Conservation (phyloP, 2,329 filamentous ascomycete genomes). For the Claviceps sp. region DNA sequence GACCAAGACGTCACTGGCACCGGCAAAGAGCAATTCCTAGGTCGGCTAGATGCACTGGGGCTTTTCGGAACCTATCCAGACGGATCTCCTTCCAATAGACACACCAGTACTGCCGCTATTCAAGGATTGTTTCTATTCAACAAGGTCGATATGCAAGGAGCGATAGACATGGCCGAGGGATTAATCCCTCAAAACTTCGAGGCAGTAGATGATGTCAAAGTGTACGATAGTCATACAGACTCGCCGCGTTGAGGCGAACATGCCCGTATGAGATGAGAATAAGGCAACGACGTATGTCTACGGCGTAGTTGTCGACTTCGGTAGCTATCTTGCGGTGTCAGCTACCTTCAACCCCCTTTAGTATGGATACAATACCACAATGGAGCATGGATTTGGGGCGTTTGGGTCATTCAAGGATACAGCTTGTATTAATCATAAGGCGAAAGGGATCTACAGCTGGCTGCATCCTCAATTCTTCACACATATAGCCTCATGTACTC, state of each 20-base stretch:
- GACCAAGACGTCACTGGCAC: constrained; percentile 56
- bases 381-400: background rate
- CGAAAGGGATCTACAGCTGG: background rate
- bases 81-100: constrained; percentile 30
- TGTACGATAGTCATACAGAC: background rate
- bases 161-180: constrained; percentile 64
- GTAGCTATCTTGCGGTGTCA: background rate
- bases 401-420: background rate
- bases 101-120: constrained; percentile 77
- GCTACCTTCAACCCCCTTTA: background rate
- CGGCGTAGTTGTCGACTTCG: background rate
- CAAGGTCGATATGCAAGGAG: constrained; percentile 79
- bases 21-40: constrained; percentile 56
- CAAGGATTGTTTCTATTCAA: constrained; percentile 94
- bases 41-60: constrained; percentile 53
- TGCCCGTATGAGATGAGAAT: background rate
- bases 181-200: constrained; percentile 46
- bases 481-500: background rate
- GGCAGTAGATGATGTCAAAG: constrained; percentile 20
- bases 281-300: background rate
- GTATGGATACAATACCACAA: background rate
- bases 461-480: background rate
- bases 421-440: background rate
- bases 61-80: constrained; percentile 48
- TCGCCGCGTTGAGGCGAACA: background rate